phyloP scores from a whole-genome alignment of 306 rosid genomes.

The Fragaria iinumae region DNA sequence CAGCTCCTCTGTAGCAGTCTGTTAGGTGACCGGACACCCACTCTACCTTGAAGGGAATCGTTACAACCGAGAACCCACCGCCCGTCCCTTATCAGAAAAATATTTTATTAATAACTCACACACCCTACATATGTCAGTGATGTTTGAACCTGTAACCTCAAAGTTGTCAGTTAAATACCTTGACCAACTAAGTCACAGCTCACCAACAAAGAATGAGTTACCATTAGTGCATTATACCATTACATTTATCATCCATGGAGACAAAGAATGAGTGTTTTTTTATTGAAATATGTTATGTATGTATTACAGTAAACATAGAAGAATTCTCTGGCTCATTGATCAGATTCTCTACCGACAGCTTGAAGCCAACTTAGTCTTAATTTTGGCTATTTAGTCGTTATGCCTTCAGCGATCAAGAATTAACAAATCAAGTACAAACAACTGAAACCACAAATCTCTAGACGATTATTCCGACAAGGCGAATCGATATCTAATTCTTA shows the following conservation, averaged over 20 bases:
- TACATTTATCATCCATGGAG: background rate
- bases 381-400: background rate
- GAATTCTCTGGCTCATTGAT: constrained; percentile 6
- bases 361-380: constrained; percentile 10
- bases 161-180: too few relatives aligned
- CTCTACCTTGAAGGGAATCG: too few relatives aligned
- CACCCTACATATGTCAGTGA: too few relatives aligned
- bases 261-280: background rate
- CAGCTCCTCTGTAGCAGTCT: too few relatives aligned
- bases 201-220: too few relatives aligned
- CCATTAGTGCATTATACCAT: background rate
- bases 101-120: too few relatives aligned
- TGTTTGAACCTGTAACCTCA: too few relatives aligned
- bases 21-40: too few relatives aligned
- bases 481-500: background rate
- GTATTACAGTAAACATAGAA: background rate
- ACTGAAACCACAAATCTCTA: constrained; percentile 9
- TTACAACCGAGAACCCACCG: too few relatives aligned
- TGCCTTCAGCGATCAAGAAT: background rate
- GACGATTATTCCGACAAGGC: constrained; percentile 12
- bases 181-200: too few relatives aligned
- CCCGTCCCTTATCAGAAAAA: too few relatives aligned
- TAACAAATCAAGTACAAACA: background rate
- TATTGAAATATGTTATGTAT: background rate
- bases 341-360: constrained; percentile 22